Evolutionary conservation across 352 stramenopile genomes (phyloP).

Genomic region (Vaucheria bursata): DNA sequence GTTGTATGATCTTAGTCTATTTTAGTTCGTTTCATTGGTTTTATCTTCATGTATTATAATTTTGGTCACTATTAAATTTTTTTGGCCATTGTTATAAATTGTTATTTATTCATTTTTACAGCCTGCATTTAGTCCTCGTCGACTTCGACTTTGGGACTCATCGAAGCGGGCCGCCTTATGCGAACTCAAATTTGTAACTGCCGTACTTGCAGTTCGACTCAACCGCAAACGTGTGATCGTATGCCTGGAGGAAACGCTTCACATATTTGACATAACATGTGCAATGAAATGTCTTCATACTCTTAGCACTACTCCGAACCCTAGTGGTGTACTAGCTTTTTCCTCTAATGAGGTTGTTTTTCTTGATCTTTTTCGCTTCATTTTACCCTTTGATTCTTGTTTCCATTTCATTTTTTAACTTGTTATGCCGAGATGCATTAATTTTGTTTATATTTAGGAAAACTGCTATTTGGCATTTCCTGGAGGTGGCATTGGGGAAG

Average conservation of each 20-base stretch:
- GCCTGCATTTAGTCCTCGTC: constrained; percentile 54
- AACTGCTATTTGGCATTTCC: constrained; percentile 45
- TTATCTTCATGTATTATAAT: no score
- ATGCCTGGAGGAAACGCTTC: constrained; percentile 73
- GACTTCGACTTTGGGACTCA: constrained; percentile 80
- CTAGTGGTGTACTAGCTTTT: constrained; percentile 45
- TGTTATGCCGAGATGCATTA: no score
- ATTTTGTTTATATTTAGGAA: no score
- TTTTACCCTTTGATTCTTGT: not conserved
- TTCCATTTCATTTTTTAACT: no score
- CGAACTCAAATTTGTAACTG: constrained; percentile 79
- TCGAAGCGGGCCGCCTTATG: constrained; percentile 76
- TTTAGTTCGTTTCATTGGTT: no score
- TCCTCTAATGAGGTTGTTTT: constrained; percentile 34
- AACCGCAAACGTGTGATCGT: constrained; percentile 73
- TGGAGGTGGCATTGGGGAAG: constrained; percentile 41
- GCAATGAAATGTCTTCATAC: constrained; percentile 82
- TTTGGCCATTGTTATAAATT: no score
- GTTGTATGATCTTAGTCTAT: no score
- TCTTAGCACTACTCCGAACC: constrained; percentile 74
- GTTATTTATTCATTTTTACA: not conserved
- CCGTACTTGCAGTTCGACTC: constrained; percentile 74
- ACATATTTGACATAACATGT: constrained; percentile 81
- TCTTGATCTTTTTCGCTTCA: constrained; percentile 11
- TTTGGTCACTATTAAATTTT: no score